phyloP scores from a whole-genome alignment of 306 rosid genomes.

The Adenanthera pavonina region DNA sequence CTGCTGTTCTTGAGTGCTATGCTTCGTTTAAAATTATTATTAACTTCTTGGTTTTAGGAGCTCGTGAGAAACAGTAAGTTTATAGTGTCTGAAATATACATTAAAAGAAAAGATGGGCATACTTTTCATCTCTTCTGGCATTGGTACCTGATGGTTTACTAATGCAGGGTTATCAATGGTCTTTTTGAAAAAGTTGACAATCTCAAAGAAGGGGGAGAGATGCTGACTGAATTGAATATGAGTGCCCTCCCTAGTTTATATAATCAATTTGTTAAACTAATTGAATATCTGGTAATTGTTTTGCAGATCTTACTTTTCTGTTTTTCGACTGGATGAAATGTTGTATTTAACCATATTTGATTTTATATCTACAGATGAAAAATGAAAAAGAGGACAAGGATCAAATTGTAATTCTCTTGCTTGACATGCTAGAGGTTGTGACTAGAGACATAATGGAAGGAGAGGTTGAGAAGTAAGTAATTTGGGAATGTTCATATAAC shows the following conservation, averaged over 20 bases:
- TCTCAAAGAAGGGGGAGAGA: conserved; percentile 38
- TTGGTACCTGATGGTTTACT: conserved; percentile 39
- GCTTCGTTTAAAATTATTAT: conserved; percentile 73
- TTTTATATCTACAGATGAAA: conserved; percentile 52
- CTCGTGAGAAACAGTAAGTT: conserved; percentile 73
- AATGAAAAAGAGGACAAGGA: conserved; percentile 76
- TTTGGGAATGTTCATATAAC: conserved; percentile 27
- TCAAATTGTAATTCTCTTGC: conserved; percentile 85
- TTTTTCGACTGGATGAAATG: conserved; percentile 34
- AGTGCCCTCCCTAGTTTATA: conserved; percentile 78
- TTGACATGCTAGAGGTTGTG: conserved; percentile 94
- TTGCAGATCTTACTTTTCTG: conserved; percentile 7
- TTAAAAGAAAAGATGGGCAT: conserved; percentile 19
- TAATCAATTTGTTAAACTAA: conserved; percentile 65
- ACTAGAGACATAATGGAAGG: conserved; percentile 90
- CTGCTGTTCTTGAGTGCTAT: conserved; percentile 86
- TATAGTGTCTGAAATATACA: conserved; percentile 27
- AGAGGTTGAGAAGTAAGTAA: conserved; percentile 67
- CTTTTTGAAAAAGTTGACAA: conserved; percentile 71
- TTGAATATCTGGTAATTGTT: conserved; percentile 72
- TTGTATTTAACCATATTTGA: conserved; percentile 30
- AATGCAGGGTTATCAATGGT: conserved; percentile 70
- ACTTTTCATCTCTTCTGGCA: conserved; percentile 25
- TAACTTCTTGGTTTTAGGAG: conserved; percentile 72
- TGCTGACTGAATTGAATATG: conserved; percentile 63